Evolutionary conservation across 352 stramenopile genomes (phyloP).

Genomic region (Aphanomyces cochlioides): DNA sequence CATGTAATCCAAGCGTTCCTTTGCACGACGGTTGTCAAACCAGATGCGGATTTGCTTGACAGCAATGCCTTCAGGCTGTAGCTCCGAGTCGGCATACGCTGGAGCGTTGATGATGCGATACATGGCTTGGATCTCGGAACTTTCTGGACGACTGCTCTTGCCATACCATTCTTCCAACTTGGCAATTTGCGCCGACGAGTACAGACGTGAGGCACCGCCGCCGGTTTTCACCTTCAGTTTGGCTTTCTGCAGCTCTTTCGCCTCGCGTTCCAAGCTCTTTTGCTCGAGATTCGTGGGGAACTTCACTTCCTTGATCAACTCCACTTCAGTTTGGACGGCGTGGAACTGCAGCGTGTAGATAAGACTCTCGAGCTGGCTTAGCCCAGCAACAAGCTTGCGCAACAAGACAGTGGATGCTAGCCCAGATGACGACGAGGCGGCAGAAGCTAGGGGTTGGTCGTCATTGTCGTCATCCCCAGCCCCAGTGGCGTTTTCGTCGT

Average conservation of each 20-base stretch:
- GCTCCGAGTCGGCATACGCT: slow-evolving; percentile 74
- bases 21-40: slow-evolving; percentile 84
- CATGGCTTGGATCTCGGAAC: slow-evolving; percentile 86
- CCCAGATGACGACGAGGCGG: slow-evolving; percentile 34
- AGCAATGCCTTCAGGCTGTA: slow-evolving; percentile 81
- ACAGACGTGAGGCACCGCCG: slow-evolving; percentile 65
- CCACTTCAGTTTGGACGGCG: slow-evolving; percentile 78
- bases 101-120: slow-evolving; percentile 85
- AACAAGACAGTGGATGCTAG: slow-evolving; percentile 42
- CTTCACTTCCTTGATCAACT: slow-evolving; percentile 77
- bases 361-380: slow-evolving; percentile 66
- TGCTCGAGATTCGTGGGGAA: slow-evolving; percentile 44
- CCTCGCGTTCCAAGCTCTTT: slow-evolving; percentile 40
- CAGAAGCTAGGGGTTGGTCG: slow-evolving; percentile 30
- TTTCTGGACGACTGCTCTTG: slow-evolving; percentile 72
- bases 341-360: slow-evolving; percentile 74
- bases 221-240: slow-evolving; percentile 59
- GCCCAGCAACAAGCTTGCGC: slow-evolving; percentile 49
- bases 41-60: slow-evolving; percentile 87
- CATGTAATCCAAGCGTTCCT: slow-evolving; percentile 85
- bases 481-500: neutral
- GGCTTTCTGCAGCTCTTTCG: slow-evolving; percentile 30
- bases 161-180: slow-evolving; percentile 88
- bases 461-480: slow-evolving; percentile 24
- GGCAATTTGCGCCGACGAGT: slow-evolving; percentile 83